A percentile compares a stretch with the other conserved stretches of the same genome.
These are phyloP conservation scores for Rhodosporidiobolus odoratus DNA, from an alignment of 768 basidiomycete genomes.

Conservation along the genomic window DNA sequence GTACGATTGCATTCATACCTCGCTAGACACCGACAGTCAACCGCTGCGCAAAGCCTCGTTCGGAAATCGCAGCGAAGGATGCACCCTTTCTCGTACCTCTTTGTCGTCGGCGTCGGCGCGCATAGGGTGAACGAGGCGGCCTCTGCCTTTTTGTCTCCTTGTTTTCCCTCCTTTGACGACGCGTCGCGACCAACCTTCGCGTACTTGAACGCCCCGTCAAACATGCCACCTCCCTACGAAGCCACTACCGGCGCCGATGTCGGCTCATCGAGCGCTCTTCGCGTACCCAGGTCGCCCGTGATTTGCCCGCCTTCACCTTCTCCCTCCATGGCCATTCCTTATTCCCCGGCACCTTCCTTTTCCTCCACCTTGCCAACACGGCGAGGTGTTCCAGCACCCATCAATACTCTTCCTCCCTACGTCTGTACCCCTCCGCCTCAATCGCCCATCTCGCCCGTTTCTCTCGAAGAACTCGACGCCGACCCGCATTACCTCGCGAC, in stretches of 20 bases:
- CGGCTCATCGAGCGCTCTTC: background rate
- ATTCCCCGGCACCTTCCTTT: background rate
- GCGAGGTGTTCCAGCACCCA: background rate
- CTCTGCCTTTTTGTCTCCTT: background rate
- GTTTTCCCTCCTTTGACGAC: background rate
- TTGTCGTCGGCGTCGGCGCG: background rate
- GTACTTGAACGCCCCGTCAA: background rate
- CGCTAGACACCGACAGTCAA: no score
- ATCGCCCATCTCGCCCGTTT: background rate
- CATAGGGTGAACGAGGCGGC: background rate
- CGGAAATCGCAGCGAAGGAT: background rate
- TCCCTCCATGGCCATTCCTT: background rate
- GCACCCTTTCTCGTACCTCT: background rate
- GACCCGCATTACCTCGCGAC: conserved; percentile 9
- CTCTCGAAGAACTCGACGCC: background rate
- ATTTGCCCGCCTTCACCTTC: background rate
- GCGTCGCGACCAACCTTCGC: background rate
- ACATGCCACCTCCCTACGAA: background rate
- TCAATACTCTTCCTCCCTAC: background rate
- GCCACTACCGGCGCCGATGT: background rate
- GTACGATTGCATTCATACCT: no score
- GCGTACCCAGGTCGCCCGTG: background rate
- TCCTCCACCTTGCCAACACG: background rate
- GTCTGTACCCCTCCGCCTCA: background rate
- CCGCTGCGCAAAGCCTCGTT: no score